Evolutionary conservation across 1,284 basidiomycete species (phyloP).

Genomic region (Puccinia sorghi): DNA sequence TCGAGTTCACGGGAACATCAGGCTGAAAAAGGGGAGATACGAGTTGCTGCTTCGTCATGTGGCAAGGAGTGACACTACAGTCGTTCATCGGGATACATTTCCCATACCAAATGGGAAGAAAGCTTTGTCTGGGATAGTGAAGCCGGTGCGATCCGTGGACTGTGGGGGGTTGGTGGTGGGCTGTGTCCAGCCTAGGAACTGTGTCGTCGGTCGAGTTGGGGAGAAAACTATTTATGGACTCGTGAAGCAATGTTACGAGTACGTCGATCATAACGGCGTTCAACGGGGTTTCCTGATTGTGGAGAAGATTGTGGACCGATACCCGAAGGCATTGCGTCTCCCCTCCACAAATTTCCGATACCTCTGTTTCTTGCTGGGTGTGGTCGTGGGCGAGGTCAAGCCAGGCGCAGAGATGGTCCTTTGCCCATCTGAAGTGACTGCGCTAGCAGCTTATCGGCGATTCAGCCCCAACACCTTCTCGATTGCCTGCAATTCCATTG

Average conservation of each 20-base stretch:
- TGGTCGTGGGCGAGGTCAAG: constrained; percentile 7
- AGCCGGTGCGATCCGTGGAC: neutral
- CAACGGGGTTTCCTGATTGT: neutral
- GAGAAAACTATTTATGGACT: constrained; percentile 14
- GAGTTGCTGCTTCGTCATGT: neutral
- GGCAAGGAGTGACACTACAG: neutral
- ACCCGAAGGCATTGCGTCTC: neutral
- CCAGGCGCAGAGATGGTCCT: neutral
- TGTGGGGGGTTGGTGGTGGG: neutral
- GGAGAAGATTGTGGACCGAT: neutral
- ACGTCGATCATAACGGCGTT: neutral
- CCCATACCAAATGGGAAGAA: neutral
- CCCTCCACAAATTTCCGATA: constrained; percentile 16
- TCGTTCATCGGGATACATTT: neutral
- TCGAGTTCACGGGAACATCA: no score
- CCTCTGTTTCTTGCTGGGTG: neutral
- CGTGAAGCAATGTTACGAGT: constrained; percentile 20
- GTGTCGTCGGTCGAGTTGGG: neutral
- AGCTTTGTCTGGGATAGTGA: neutral
- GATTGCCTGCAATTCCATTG: neutral
- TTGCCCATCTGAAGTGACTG: neutral
- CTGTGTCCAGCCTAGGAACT: constrained; percentile 11
- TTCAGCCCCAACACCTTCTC: neutral
- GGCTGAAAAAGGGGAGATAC: no score
- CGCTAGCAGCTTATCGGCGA: neutral